Evolutionary conservation across 2,329 filamentous ascomycete species (phyloP), one percentile per base, ranked within the genome.

Genomic region (Colletotrichum kahawae): DNA sequence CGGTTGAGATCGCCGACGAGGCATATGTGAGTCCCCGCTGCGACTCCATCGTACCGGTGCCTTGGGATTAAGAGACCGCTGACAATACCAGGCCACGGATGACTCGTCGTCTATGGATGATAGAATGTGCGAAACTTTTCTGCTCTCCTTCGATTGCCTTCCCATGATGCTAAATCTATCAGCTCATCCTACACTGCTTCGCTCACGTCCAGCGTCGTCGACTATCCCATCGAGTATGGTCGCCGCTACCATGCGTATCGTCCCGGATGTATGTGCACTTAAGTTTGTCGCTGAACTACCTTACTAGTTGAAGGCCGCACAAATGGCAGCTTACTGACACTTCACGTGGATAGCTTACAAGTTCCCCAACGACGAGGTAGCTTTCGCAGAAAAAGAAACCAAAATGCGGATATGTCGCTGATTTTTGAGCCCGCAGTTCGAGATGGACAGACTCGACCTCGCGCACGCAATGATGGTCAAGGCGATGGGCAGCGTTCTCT

Each of bases 361-460:
- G n/a, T 67, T 67, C 24, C 65, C 65, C 9, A 67, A 67, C 21
- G 65, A 67, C 2, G 65, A 43, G 24, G 65, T 67, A 54, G 18
- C 33, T 13, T 66, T 13, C 27, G 5, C 24, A 14, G 0, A 34
- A 13, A 6, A 18, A n/a, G 24, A 1, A 27, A 21, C 7, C 7
- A 24, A 1, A 3, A 7, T 56, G 48, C 10, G 51, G 2, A 5
- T 9, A 0, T 56, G 21, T 0, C 21, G 8, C 21, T 56, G 21
- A 56, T 27, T 27, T 1, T 12, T 33, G 14, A 18, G 0, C n/a
- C 13, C 33, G 2, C 13, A 72, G 70, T n/a, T 10, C 9, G 70
- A 72, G 54, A 57, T 67, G 62, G 63, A 72, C 36, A 54, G 70
- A 5, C 63, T 72, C 1, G 54, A 72, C 21, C 34, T 72, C n/a